phyloP scores from a whole-genome alignment of 1,284 basidiomycete genomes.

The Trichosporon ovoides region DNA sequence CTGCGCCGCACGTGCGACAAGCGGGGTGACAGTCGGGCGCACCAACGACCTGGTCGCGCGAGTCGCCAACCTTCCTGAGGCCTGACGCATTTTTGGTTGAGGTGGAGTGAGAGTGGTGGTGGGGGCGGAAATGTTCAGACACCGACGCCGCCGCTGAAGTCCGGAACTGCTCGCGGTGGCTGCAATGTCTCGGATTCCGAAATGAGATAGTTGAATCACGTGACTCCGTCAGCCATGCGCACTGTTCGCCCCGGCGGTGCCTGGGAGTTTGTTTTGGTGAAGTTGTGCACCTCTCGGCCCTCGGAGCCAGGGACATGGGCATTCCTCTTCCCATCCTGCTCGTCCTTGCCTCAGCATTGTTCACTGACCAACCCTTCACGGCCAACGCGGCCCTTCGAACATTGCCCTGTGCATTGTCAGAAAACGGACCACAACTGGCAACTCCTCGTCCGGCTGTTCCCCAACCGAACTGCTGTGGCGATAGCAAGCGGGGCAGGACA shows the following conservation, averaged over 20 bases:
- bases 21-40: not conserved
- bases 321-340: not conserved
- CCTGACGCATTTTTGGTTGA: slow-evolving; percentile 13
- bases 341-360: not conserved
- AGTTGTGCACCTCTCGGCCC: not conserved
- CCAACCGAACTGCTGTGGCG: not conserved
- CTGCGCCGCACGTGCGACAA: slow-evolving; percentile 1
- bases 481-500: not conserved
- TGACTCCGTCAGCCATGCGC: not conserved
- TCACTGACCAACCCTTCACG: not conserved
- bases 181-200: not conserved
- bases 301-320: not conserved
- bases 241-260: not conserved
- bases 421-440: too few species aligned
- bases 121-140: too few species aligned
- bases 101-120: not conserved
- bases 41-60: slow-evolving; percentile 4
- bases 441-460: too few species aligned
- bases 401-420: too few species aligned
- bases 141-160: not conserved
- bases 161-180: not conserved
- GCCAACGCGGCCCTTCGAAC: too few species aligned
- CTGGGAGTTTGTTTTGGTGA: slow-evolving; percentile 1
- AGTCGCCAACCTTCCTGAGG: slow-evolving; percentile 13
- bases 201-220: not conserved